Conservation (phyloP, 1,284 basidiomycete genomes). For the Salmacisia buchloeana region DNA sequence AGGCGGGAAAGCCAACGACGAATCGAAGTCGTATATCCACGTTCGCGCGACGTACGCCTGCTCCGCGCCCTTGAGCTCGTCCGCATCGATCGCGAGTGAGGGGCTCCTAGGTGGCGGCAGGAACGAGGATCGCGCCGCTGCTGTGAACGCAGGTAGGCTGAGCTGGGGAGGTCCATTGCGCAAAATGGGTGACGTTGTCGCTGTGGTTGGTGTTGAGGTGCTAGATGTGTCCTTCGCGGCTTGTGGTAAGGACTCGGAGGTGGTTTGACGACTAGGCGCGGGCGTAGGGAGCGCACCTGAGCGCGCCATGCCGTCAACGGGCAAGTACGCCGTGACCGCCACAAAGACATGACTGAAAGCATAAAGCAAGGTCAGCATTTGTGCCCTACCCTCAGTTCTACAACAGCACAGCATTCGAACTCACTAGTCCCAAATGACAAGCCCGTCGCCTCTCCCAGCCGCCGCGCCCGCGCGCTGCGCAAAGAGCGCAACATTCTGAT, state of each 20-base stretch:
- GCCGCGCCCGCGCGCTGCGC: constrained; percentile 22
- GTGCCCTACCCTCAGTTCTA: background rate
- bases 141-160: background rate
- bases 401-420: background rate
- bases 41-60: background rate
- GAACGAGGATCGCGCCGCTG: background rate
- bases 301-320: background rate
- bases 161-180: too few species aligned
- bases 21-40: constrained; percentile 38
- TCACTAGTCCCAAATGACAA: constrained; percentile 38
- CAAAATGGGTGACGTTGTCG: too few species aligned
- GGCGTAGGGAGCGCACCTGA: background rate
- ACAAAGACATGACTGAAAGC: constrained; percentile 4
- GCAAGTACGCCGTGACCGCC: background rate
- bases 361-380: background rate
- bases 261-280: too few species aligned
- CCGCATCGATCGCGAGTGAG: background rate
- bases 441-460: constrained; percentile 11
- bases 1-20: constrained; percentile 9
- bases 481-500: constrained; percentile 22
- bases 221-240: too few species aligned
- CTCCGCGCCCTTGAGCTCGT: background rate
- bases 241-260: too few species aligned
- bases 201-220: too few species aligned
- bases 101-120: background rate